A percentile compares a stretch with the other conserved stretches of the same genome.
phyloP scores from a whole-genome alignment of 1,284 basidiomycete species.

The Fomes fomentarius region DNA sequence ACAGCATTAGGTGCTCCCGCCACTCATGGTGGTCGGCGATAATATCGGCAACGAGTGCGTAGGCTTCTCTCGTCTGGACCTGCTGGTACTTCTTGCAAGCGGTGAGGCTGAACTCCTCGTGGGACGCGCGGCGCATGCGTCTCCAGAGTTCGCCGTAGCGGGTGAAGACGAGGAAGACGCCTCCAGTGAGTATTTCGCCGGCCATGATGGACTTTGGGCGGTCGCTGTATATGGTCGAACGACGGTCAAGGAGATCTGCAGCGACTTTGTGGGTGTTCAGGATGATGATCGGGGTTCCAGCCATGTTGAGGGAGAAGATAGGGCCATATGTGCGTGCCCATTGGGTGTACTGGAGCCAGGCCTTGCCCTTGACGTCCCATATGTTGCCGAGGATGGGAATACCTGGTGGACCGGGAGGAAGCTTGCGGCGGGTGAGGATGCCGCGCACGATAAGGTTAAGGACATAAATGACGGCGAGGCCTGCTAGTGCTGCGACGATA shows the following conservation, averaged over 20 bases:
- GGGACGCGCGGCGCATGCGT: conserved; percentile 18
- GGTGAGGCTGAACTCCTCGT: conserved; percentile 8
- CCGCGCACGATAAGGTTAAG: not conserved
- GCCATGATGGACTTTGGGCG: not conserved
- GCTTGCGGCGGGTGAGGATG: not conserved
- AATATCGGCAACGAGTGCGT: not conserved
- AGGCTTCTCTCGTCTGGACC: not conserved
- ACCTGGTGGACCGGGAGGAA: not conserved
- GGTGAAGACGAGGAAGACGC: conserved; percentile 17
- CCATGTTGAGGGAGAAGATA: conserved; percentile 2
- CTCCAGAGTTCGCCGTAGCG: conserved; percentile 23
- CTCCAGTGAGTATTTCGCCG: conserved; percentile 14
- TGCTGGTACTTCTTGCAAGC: conserved; percentile 2
- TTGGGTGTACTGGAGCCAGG: not conserved
- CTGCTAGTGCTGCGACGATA: not conserved
- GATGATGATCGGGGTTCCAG: not conserved
- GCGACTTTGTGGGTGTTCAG: not conserved
- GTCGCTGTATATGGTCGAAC: conserved; percentile 1
- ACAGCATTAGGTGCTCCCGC: not conserved
- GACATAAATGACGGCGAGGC: not conserved
- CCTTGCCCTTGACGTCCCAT: not conserved
- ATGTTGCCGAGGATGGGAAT: not conserved
- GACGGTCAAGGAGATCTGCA: conserved; percentile 3
- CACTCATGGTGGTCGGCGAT: not conserved
- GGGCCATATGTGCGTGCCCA: not conserved